These are phyloP conservation scores for Penicillium waksmanii DNA, from an alignment of 495 filamentous ascomycete genomes.

Conservation along the genomic window DNA sequence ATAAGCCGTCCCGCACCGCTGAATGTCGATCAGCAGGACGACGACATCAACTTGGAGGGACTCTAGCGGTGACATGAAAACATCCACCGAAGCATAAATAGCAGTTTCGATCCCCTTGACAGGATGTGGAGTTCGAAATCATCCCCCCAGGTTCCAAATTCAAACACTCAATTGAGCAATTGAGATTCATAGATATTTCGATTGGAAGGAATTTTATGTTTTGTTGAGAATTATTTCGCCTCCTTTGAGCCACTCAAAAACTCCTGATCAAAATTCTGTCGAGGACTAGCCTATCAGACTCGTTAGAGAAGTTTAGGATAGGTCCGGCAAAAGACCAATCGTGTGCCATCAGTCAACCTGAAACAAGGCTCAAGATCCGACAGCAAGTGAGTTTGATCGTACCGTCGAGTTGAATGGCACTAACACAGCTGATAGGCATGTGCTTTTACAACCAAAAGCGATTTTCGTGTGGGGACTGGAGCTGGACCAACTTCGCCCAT, in stretches of 20 bases:
- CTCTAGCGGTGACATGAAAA: constrained; percentile 31
- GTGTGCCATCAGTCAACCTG: constrained; percentile 32
- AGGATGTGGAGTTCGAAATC: constrained; percentile 34
- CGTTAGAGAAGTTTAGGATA: constrained; percentile 32
- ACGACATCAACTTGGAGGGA: constrained; percentile 29
- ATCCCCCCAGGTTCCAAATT: constrained; percentile 41
- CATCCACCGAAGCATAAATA: constrained; percentile 53
- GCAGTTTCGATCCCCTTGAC: constrained; percentile 35
- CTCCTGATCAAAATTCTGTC: constrained; percentile 27
- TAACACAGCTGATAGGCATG: constrained; percentile 52
- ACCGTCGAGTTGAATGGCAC: constrained; percentile 25
- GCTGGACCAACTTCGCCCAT: constrained; percentile 92
- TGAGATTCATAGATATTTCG: constrained; percentile 30
- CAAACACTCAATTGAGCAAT: constrained; percentile 22
- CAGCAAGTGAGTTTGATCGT: constrained; percentile 41
- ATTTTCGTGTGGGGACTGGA: constrained; percentile 82
- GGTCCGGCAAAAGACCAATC: constrained; percentile 38
- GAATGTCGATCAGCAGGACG: constrained; percentile 42
- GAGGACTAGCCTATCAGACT: constrained; percentile 44
- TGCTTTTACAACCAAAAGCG: constrained; percentile 62
- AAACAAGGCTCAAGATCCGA: constrained; percentile 39
- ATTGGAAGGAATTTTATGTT: constrained; percentile 22
- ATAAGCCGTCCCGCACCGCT: constrained; percentile 46
- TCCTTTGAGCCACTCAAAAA: constrained; percentile 14
- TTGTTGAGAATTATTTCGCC: constrained; percentile 34